A percentile compares a stretch with the other conserved stretches of the same genome.
Conservation (phyloP, 352 stramenopile species). For the Pythium rishiriense region DNA sequence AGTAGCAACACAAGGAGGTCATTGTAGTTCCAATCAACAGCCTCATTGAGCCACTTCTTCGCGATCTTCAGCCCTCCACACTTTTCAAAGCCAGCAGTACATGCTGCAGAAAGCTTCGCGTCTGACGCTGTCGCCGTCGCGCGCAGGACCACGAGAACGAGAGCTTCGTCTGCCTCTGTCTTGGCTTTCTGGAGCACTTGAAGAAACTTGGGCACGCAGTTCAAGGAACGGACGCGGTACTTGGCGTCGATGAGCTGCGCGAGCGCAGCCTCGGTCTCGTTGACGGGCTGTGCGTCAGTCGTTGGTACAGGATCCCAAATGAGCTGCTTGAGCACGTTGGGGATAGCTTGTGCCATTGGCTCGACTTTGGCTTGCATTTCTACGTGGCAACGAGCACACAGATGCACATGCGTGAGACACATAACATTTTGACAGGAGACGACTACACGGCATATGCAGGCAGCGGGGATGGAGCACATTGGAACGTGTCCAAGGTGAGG, state of each 20-base stretch:
- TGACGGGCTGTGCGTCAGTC: slow-evolving; percentile 32
- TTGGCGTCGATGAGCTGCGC: slow-evolving; percentile 58
- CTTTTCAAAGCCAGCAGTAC: slow-evolving; percentile 68
- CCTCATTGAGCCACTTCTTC: slow-evolving; percentile 74
- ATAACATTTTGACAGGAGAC: background rate
- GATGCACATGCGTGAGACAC: slow-evolving; percentile 3
- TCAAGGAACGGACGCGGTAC: slow-evolving; percentile 48
- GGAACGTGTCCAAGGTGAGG: too few species aligned
- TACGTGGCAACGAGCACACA: background rate
- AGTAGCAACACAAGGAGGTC: slow-evolving; percentile 81
- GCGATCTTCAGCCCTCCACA: slow-evolving; percentile 72
- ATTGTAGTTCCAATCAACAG: slow-evolving; percentile 78
- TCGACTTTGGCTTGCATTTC: slow-evolving; percentile 24
- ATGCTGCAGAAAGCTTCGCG: slow-evolving; percentile 56
- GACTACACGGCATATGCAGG: background rate
- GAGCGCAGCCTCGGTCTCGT: slow-evolving; percentile 47
- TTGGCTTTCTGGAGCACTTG: slow-evolving; percentile 58
- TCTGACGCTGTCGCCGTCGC: slow-evolving; percentile 58
- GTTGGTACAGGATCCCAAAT: slow-evolving; percentile 23
- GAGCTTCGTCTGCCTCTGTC: slow-evolving; percentile 67
- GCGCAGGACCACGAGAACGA: slow-evolving; percentile 71
- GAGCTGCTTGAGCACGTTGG: slow-evolving; percentile 35
- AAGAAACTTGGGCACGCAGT: slow-evolving; percentile 58
- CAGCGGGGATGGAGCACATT: background rate
- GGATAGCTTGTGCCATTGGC: slow-evolving; percentile 4